Evolutionary conservation across 495 filamentous ascomycete species (phyloP).

Genomic region (Hyaloscypha finlandica): DNA sequence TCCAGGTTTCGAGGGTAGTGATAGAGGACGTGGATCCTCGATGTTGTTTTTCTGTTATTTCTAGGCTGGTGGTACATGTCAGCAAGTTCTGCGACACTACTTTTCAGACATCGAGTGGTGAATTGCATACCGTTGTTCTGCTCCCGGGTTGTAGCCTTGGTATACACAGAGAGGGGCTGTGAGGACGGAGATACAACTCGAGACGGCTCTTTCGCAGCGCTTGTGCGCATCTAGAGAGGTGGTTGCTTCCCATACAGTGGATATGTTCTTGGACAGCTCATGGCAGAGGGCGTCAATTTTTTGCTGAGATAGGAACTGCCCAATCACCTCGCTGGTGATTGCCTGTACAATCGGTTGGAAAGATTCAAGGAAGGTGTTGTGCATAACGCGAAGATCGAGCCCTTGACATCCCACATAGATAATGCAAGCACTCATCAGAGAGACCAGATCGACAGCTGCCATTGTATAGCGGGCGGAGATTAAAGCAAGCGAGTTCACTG

Average conservation of each 20-base stretch:
- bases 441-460: conserved; percentile 55
- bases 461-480: conserved; percentile 57
- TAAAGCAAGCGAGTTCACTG: conserved; percentile 61
- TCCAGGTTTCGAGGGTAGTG: not conserved
- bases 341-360: not conserved
- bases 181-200: not conserved
- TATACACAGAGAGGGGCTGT: too few species aligned
- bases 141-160: too few species aligned
- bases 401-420: conserved; percentile 54
- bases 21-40: too few species aligned
- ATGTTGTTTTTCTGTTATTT: too few species aligned
- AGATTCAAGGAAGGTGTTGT: conserved; percentile 20
- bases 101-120: too few species aligned
- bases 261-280: not conserved
- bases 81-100: too few species aligned
- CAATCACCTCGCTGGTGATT: not conserved
- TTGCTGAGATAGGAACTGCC: not conserved
- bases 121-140: too few species aligned
- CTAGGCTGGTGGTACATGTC: too few species aligned
- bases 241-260: conserved; percentile 23
- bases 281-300: not conserved
- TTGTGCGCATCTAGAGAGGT: conserved; percentile 17
- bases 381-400: conserved; percentile 43
- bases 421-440: conserved; percentile 52
- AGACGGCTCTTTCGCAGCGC: not conserved